Evolutionary conservation across 306 rosid species (phyloP).

Genomic region (Boehmeria nivea): DNA sequence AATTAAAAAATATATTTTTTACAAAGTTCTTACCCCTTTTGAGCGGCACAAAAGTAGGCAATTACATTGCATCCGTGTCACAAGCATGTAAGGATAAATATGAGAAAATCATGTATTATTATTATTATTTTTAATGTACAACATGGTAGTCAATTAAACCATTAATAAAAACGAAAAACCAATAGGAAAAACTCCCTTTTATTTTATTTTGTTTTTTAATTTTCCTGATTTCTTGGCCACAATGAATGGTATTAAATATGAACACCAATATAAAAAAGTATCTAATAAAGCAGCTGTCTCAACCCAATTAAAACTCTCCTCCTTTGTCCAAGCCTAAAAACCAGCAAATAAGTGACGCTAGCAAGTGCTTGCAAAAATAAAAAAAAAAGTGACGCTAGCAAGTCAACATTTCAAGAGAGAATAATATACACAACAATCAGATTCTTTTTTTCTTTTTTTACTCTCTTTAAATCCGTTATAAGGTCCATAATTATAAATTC

Average conservation of each 20-base stretch:
- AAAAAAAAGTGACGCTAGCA: too few relatives aligned
- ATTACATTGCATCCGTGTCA: neutral
- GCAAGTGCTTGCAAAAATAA: too few relatives aligned
- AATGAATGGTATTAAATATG: neutral
- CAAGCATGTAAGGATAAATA: neutral
- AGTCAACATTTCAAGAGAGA: conserved; percentile 2
- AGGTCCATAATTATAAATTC: too few relatives aligned
- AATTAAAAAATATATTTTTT: neutral
- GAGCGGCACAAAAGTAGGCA: neutral
- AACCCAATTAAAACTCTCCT: neutral
- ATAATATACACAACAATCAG: neutral
- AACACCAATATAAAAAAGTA: neutral
- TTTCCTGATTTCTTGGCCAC: neutral
- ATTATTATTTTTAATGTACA: too few relatives aligned
- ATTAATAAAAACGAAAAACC: too few relatives aligned
- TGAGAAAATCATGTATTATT: neutral
- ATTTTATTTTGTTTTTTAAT: too few relatives aligned
- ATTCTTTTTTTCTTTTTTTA: neutral
- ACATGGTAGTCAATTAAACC: too few relatives aligned
- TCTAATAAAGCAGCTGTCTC: conserved; percentile 3
- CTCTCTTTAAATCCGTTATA: too few relatives aligned
- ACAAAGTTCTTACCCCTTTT: too few relatives aligned
- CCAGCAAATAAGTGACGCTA: conserved; percentile 7
- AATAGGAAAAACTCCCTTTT: too few relatives aligned
- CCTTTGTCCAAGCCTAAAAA: conserved; percentile 17